Conservation (phyloP, 2,329 filamentous ascomycete species). For the Diaporthe longicolla region DNA sequence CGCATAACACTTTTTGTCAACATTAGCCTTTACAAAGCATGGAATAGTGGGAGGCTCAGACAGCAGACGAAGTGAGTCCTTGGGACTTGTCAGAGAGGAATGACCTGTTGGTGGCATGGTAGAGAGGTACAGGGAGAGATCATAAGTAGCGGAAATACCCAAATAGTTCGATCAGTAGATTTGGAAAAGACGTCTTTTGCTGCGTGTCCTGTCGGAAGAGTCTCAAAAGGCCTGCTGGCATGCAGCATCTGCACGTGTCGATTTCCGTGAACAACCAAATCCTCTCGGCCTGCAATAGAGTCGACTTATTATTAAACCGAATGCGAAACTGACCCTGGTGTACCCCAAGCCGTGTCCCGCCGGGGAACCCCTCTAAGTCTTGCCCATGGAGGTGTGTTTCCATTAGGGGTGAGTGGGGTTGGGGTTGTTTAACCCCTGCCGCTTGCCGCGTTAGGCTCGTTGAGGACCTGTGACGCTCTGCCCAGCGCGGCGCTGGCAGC, state of each 20-base stretch:
- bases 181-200: not conserved
- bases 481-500: conserved; percentile 5
- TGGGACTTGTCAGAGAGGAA: not conserved
- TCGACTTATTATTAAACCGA: not conserved
- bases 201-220: too few relatives aligned
- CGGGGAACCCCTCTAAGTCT: not conserved
- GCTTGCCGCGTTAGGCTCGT: conserved; percentile 14
- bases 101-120: not conserved
- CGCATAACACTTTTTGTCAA: conserved; percentile 35
- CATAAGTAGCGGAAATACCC: conserved; percentile 35
- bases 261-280: too few relatives aligned
- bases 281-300: not conserved
- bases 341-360: not conserved
- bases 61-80: conserved; percentile 6
- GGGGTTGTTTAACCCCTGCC: conserved; percentile 10
- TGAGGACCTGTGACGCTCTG: conserved; percentile 24
- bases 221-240: not conserved
- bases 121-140: conserved; percentile 11
- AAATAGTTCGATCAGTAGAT: conserved; percentile 33
- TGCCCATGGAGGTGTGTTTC: not conserved
- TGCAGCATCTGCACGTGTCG: too few relatives aligned
- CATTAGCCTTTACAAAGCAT: conserved; percentile 41
- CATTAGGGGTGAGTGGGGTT: conserved; percentile 5
- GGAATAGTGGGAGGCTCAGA: conserved; percentile 34
- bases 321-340: not conserved